Conservation (phyloP, 2,329 filamentous ascomycete species). For the Aspergillus chevalieri region DNA sequence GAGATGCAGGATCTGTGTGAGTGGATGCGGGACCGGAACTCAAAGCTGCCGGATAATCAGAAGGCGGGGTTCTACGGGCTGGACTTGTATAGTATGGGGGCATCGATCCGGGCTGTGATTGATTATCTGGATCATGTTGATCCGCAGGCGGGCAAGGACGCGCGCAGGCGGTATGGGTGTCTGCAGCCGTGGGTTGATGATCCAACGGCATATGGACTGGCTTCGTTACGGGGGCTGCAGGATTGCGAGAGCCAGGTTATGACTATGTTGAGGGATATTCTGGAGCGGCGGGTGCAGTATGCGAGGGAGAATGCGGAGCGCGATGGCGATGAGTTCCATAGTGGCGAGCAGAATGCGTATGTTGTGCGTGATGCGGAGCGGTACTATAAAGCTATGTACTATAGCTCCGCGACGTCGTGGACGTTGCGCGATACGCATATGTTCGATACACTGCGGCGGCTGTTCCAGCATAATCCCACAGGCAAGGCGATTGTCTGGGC, state of each 20-base stretch:
- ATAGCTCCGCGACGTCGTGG: conserved; percentile 45
- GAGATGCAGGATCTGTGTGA: conserved; percentile 48
- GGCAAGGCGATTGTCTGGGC: conserved; percentile 50
- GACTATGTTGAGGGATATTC: conserved; percentile 40
- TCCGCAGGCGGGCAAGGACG: conserved; percentile 38
- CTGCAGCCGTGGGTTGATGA: conserved; percentile 46
- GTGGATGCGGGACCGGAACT: conserved; percentile 46
- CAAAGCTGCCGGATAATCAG: conserved; percentile 20
- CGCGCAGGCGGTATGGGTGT: conserved; percentile 42
- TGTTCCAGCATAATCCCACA: conserved; percentile 36
- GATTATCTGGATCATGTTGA: conserved; percentile 46
- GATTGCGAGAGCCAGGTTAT: conserved; percentile 45
- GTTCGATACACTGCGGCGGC: conserved; percentile 43
- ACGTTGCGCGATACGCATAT: conserved; percentile 49
- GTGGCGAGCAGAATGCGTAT: conserved; percentile 47
- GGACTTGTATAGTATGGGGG: conserved; percentile 48
- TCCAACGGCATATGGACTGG: conserved; percentile 45
- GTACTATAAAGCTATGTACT: conserved; percentile 51
- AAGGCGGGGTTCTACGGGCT: conserved; percentile 45
- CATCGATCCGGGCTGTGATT: conserved; percentile 43
- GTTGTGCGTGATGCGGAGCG: conserved; percentile 45
- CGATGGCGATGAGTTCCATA: conserved; percentile 45
- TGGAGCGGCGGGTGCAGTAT: conserved; percentile 40
- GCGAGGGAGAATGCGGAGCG: conserved; percentile 14
- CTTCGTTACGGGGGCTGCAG: conserved; percentile 34